phyloP scores from a whole-genome alignment of 129 eudicot species.

The Deinandra increscens region DNA sequence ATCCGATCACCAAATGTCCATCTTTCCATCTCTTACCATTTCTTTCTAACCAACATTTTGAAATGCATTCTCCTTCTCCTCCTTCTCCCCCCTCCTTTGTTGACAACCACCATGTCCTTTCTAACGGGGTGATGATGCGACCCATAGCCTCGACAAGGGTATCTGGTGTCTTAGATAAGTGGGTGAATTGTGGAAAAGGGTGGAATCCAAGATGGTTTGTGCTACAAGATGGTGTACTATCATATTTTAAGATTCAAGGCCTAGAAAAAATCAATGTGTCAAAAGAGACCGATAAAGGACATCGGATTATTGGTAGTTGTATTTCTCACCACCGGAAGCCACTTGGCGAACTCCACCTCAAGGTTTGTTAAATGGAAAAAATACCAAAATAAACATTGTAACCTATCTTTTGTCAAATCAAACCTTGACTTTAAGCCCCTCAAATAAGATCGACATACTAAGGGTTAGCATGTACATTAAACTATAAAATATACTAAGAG shows the following conservation, averaged over 20 bases:
- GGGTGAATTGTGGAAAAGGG: constrained; percentile 65
- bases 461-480: too few relatives aligned
- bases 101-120: constrained; percentile 21
- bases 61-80: constrained; percentile 36
- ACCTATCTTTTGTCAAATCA: too few relatives aligned
- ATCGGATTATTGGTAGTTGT: constrained; percentile 45
- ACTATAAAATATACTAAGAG: too few relatives aligned
- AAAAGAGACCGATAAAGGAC: constrained; percentile 45
- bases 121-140: not conserved
- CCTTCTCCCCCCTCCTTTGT: constrained; percentile 16
- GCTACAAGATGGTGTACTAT: constrained; percentile 63
- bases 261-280: constrained; percentile 38
- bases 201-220: constrained; percentile 73
- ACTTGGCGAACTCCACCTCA: constrained; percentile 61
- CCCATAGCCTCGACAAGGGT: constrained; percentile 22
- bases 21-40: not conserved
- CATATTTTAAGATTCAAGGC: constrained; percentile 55
- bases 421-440: too few relatives aligned
- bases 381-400: too few relatives aligned
- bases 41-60: constrained; percentile 15
- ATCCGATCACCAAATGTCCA: constrained; percentile 15
- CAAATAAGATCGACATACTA: too few relatives aligned
- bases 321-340: constrained; percentile 45
- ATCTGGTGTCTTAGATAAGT: constrained; percentile 22
- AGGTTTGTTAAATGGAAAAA: constrained; percentile 25